These are phyloP conservation scores for Cladosporium sp. DNA, from an alignment of 2,329 filamentous ascomycete species.

Conservation along the genomic window DNA sequence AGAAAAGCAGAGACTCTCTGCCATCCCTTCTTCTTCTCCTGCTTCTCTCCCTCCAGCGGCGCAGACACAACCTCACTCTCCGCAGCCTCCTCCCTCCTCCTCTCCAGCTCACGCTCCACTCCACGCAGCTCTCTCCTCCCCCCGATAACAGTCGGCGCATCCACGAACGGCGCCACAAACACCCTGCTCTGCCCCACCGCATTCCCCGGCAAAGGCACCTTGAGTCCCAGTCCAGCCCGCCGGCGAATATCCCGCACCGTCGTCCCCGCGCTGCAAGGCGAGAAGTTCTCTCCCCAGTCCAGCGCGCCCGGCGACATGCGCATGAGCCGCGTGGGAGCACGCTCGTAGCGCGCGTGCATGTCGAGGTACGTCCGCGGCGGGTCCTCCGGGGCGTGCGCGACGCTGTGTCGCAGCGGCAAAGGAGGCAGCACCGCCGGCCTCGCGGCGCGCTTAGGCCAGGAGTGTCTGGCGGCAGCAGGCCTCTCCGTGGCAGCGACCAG, in stretches of 20 bases:
- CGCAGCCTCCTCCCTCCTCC: not conserved
- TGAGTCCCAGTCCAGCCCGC: not conserved
- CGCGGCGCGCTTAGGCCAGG: not conserved
- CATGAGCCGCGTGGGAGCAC: not conserved
- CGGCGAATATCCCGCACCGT: conserved; percentile 1
- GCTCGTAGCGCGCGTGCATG: not conserved
- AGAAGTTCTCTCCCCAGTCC: not conserved
- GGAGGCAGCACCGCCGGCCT: not conserved
- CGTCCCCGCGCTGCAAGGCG: not conserved
- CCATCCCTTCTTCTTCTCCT: not conserved
- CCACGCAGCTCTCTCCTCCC: not conserved
- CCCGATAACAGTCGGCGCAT: not conserved
- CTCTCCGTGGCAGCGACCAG: not conserved
- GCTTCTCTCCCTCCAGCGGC: not conserved
- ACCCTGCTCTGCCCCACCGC: not conserved
- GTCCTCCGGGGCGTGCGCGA: not conserved
- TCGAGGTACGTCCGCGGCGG: conserved; percentile 5
- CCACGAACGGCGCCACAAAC: conserved; percentile 1
- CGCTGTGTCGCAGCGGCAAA: not conserved
- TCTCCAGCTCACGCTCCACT: not conserved
- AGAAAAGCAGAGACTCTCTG: not conserved
- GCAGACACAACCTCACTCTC: not conserved
- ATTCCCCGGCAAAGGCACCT: conserved; percentile 3
- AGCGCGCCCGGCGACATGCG: not conserved
- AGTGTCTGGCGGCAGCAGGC: not conserved